phyloP scores from a whole-genome alignment of 2,329 filamentous ascomycete species.

The Endocalyx cinctus region DNA sequence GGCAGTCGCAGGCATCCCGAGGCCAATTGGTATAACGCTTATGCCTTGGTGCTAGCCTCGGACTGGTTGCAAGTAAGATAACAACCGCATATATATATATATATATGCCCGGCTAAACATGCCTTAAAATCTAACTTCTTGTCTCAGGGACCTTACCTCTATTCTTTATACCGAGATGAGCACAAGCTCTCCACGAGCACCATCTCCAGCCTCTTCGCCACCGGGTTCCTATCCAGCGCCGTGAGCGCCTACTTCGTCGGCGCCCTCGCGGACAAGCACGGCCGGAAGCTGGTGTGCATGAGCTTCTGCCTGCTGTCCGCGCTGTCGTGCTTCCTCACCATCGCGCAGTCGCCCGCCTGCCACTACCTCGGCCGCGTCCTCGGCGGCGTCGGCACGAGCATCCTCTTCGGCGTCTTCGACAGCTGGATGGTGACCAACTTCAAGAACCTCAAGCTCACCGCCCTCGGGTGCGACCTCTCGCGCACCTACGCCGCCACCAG shows the following conservation, averaged over 20 bases:
- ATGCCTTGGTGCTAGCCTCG: constrained; percentile 37
- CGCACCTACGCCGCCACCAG: constrained; percentile 49
- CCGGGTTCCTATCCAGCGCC: constrained; percentile 45
- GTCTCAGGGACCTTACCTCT: constrained; percentile 25
- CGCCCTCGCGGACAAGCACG: constrained; percentile 37
- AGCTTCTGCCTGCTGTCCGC: constrained; percentile 50
- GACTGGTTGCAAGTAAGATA: constrained; percentile 40
- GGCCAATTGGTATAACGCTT: constrained; percentile 37
- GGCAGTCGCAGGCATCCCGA: constrained; percentile 36
- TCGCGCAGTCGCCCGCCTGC: constrained; percentile 35
- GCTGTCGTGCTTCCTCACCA: constrained; percentile 46
- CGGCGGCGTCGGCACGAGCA: constrained; percentile 51
- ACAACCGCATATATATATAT: no score
- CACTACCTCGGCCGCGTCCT: constrained; percentile 51
- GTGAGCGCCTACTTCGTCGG: constrained; percentile 38
- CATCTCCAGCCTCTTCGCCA: constrained; percentile 36
- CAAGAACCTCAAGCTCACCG: constrained; percentile 38
- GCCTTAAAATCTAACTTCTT: no score
- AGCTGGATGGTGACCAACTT: constrained; percentile 58
- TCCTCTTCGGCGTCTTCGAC: constrained; percentile 56
- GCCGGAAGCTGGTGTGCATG: constrained; percentile 47
- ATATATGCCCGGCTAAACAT: no score
- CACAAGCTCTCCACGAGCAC: constrained; percentile 16
- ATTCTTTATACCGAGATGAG: constrained; percentile 24
- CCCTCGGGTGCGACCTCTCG: constrained; percentile 23